Base-by-base conservation (phyloP, 495 filamentous ascomycete species). In the Daldinia loculata region DNA sequence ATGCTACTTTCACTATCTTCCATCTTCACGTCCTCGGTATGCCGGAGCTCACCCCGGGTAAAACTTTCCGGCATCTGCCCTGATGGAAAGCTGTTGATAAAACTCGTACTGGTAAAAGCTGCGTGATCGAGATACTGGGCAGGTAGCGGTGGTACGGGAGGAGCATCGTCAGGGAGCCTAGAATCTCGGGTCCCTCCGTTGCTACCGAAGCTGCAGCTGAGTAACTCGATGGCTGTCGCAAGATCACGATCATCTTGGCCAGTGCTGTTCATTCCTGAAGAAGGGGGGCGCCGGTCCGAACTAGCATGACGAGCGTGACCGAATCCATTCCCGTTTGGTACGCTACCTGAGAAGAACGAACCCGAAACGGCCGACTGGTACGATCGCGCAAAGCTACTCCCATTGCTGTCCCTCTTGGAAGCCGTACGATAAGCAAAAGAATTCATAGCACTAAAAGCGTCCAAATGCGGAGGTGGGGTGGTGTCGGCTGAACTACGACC, bases 171-270 rank as follows among this genome's bases (percentile, higher is more conserved):
- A 6, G 90, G 89, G 45, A 96, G 84, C 51, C 86, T 86, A 9
- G 90, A 85, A 29, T 92, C 88, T 11, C 90, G 87, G 9, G 85
- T 88, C 38, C 91, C 82, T 5, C 76, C 72, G 66, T 79, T 90
- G 51, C 92, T 93, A 59, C 90, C 94, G 75, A 97, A 94, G 77
- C 93, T 96, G 87, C 95, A 98, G 77, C 90, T 92, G 27, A 93
- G 82, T 67, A 97, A 82, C 68, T 95, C 93, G 41, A 97, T 92
- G 4, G 95, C 95, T 4, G 95, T 95, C 6, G 94, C 95, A 63
- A 99, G 84, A 66, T 91, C 89, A 30, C 87, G 90, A 73, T 95
- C 92, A 62, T 97, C 95, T 66, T 89, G 79, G 30, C 85, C 84
- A 3, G 86, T 88, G 38, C 87, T 85, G 59, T 87, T 89, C 68